Conservation (phyloP, 169 alveolate species). For the Cyclospora cayetanensis region DNA sequence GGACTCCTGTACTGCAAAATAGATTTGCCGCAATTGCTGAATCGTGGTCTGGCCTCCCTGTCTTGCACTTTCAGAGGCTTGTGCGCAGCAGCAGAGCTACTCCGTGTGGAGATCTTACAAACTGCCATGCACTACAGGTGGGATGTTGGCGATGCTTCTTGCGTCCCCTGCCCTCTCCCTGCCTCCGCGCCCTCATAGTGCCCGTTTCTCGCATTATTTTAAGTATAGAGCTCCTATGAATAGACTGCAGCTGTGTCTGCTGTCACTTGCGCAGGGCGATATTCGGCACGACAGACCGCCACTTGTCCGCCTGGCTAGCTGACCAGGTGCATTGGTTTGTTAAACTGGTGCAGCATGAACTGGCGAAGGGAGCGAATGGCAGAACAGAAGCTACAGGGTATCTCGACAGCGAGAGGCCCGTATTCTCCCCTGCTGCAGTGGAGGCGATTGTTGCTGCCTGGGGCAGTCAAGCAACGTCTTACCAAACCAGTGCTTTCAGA, state of each 20-base stretch:
- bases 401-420: neutral
- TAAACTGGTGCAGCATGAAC: neutral
- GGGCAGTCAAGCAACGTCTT: neutral
- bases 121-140: conserved; percentile 57
- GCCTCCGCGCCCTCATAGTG: no score
- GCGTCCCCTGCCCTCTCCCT: no score
- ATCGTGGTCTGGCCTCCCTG: no score
- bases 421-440: neutral
- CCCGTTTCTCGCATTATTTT: no score
- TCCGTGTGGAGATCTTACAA: conserved; percentile 39
- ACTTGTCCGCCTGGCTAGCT: conserved; percentile 47
- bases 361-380: conserved; percentile 11
- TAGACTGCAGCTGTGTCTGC: no score
- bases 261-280: conserved; percentile 51
- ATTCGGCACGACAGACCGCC: conserved; percentile 46
- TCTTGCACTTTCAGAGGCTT: conserved; percentile 22
- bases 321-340: conserved; percentile 66
- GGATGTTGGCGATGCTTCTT: neutral
- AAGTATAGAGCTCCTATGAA: no score
- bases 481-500: no score
- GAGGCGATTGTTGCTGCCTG: neutral
- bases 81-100: conserved; percentile 61
- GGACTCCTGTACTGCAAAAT: no score
- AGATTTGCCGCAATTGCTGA: no score
- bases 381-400: neutral